These are phyloP conservation scores for Aspergillus sp. DNA, from an alignment of 2,329 filamentous ascomycete genomes.

Conservation along the genomic window DNA sequence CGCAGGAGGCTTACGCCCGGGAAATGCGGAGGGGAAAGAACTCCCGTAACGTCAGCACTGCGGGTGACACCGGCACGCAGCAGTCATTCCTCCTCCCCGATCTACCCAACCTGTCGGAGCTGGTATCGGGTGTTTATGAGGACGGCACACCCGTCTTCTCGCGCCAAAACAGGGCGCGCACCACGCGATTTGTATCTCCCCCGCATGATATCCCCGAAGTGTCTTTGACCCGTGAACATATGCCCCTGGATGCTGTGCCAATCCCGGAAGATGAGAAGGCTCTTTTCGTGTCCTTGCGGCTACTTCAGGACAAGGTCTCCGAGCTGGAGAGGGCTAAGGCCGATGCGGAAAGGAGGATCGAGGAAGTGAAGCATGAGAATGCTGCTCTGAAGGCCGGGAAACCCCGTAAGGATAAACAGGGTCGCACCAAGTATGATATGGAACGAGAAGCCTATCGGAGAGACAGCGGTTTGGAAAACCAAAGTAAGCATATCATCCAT, in stretches of 20 bases:
- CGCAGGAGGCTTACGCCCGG: slow-evolving; percentile 32
- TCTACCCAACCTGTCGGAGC: slow-evolving; percentile 59
- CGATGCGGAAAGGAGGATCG: slow-evolving; percentile 47
- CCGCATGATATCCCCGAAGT: slow-evolving; percentile 32
- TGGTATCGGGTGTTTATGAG: slow-evolving; percentile 58
- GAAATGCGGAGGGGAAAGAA: slow-evolving; percentile 28
- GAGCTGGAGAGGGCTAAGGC: slow-evolving; percentile 56
- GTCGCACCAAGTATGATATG: slow-evolving; percentile 30
- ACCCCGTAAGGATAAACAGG: slow-evolving; percentile 36
- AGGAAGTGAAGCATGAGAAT: slow-evolving; percentile 53
- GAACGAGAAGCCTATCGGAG: slow-evolving; percentile 47
- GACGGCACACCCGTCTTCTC: slow-evolving; percentile 58
- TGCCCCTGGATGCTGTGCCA: slow-evolving; percentile 52
- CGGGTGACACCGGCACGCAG: slow-evolving; percentile 50
- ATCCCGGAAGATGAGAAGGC: slow-evolving; percentile 62
- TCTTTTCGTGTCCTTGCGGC: slow-evolving; percentile 58
- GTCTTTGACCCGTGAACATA: slow-evolving; percentile 38
- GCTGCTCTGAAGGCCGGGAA: slow-evolving; percentile 48
- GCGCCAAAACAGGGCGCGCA: slow-evolving; percentile 47
- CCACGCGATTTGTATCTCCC: slow-evolving; percentile 55
- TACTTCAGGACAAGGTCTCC: slow-evolving; percentile 57
- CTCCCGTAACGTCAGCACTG: slow-evolving; percentile 23
- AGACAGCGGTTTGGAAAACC: slow-evolving; percentile 34
- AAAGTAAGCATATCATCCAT: slow-evolving; percentile 30
- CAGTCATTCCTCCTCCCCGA: slow-evolving; percentile 63